Evolutionary conservation across 208 protist genomes (phyloP).

Genomic region (Polymyxa betae): DNA sequence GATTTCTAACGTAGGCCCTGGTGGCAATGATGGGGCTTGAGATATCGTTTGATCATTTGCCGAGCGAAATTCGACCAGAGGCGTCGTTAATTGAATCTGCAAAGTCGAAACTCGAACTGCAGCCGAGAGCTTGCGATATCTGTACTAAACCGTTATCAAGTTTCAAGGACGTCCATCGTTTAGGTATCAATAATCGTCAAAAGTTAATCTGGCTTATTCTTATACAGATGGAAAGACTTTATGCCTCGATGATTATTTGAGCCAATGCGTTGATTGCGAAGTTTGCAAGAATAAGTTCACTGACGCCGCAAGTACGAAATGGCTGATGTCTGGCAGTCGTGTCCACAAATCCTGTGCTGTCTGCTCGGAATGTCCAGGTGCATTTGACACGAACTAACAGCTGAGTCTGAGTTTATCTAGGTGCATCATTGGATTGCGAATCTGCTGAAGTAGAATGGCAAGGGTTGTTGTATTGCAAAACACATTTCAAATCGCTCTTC

Average conservation of each 20-base stretch:
- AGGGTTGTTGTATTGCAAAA: not conserved
- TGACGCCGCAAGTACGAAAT: too few relatives aligned
- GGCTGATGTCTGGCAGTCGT: too few relatives aligned
- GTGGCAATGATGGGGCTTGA: too few relatives aligned
- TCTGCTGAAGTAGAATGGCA: not conserved
- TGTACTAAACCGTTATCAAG: not conserved
- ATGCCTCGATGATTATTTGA: too few relatives aligned
- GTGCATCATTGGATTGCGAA: not conserved
- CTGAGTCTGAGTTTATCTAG: too few relatives aligned
- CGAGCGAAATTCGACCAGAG: not conserved
- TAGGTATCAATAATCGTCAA: too few relatives aligned
- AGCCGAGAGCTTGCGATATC: not conserved
- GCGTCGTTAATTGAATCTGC: not conserved
- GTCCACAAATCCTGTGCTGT: slow-evolving; percentile 17
- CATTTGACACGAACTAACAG: not conserved
- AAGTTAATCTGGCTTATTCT: too few relatives aligned
- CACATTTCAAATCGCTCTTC: not conserved
- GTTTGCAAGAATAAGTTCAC: too few relatives aligned
- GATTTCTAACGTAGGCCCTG: too few relatives aligned
- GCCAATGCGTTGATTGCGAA: too few relatives aligned
- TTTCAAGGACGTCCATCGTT: not conserved
- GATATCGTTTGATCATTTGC: too few relatives aligned
- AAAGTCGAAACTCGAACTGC: not conserved
- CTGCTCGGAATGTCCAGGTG: slow-evolving; percentile 19
- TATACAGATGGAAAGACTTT: too few relatives aligned